phyloP scores from a whole-genome alignment of 768 basidiomycete genomes.

The Lyophyllum shimeji region DNA sequence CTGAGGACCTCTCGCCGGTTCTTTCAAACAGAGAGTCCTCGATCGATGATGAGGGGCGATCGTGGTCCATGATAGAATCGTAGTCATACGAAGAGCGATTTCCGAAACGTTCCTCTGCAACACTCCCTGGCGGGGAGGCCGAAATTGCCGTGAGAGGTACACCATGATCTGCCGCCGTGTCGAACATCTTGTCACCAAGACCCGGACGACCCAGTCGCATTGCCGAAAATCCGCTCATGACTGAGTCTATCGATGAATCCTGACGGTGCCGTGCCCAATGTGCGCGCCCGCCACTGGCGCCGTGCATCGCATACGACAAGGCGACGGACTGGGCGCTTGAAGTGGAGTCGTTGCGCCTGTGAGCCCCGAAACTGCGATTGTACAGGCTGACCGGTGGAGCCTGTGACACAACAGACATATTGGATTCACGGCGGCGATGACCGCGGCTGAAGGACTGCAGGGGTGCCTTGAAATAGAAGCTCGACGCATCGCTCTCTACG shows the following conservation, averaged over 20 bases:
- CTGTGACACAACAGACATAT: slow-evolving; percentile 49
- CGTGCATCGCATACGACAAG: slow-evolving; percentile 53
- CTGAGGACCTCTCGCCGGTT: slow-evolving; percentile 49
- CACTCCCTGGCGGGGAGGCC: slow-evolving; percentile 58
- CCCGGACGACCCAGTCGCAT: slow-evolving; percentile 66
- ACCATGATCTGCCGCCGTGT: slow-evolving; percentile 47
- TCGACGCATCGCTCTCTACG: slow-evolving; percentile 75
- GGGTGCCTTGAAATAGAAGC: slow-evolving; percentile 68
- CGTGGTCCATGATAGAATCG: slow-evolving; percentile 68
- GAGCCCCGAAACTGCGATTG: slow-evolving; percentile 58
- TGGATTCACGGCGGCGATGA: slow-evolving; percentile 65
- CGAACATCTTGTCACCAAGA: slow-evolving; percentile 88
- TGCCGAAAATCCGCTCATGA: slow-evolving; percentile 61
- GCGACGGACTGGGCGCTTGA: slow-evolving; percentile 59
- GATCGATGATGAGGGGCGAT: slow-evolving; percentile 34
- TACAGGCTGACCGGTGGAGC: slow-evolving; percentile 72
- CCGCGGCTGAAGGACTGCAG: slow-evolving; percentile 36
- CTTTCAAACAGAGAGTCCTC: slow-evolving; percentile 51
- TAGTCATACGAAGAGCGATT: slow-evolving; percentile 53
- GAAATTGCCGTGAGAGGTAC: slow-evolving; percentile 63
- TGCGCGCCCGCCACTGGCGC: slow-evolving; percentile 52
- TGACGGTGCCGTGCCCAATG: slow-evolving; percentile 61
- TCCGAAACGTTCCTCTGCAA: slow-evolving; percentile 22
- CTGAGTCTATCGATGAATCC: slow-evolving; percentile 63
- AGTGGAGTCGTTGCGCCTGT: slow-evolving; percentile 58